phyloP scores from a whole-genome alignment of 1,284 basidiomycete species.

The Papiliotrema flavescens region DNA sequence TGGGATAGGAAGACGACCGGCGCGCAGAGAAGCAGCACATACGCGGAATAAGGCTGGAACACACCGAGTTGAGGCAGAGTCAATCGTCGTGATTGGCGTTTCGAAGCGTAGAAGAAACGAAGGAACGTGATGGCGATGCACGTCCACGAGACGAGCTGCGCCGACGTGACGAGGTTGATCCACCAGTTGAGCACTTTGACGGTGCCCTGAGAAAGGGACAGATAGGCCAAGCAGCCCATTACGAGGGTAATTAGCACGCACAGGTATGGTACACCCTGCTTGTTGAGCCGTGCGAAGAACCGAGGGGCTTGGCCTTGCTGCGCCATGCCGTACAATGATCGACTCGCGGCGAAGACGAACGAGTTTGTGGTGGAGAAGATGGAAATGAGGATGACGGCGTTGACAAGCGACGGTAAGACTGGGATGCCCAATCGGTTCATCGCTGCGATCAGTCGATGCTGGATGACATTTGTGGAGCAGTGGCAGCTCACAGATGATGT shows the following conservation, averaged over 20 bases:
- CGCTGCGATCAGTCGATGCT: constrained; percentile 13
- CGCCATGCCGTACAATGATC: constrained; percentile 51
- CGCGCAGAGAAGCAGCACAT: constrained; percentile 25
- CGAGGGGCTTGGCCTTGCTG: constrained; percentile 49
- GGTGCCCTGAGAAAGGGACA: constrained; percentile 22
- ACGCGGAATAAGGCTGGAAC: constrained; percentile 27
- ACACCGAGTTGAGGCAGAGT: constrained; percentile 4
- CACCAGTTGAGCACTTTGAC: constrained; percentile 17
- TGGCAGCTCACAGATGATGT: constrained; percentile 34
- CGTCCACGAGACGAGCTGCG: constrained; percentile 7
- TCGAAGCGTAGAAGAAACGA: neutral
- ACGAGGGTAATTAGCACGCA: constrained; percentile 27
- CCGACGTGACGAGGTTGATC: constrained; percentile 15
- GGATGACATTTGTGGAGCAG: neutral
- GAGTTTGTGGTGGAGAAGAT: constrained; percentile 28
- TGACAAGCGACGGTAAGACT: constrained; percentile 58
- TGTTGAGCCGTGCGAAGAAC: constrained; percentile 52
- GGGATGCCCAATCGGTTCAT: constrained; percentile 43
- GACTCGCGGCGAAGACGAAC: constrained; percentile 26
- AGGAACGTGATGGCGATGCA: constrained; percentile 15
- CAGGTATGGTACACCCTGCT: constrained; percentile 44
- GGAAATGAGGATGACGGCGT: constrained; percentile 34
- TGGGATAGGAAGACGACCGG: constrained; percentile 26
- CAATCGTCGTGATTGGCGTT: neutral
- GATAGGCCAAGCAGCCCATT: constrained; percentile 43